These are phyloP conservation scores for Scenedesmus sp. DNA, from an alignment of 163 green algal genomes.

Conservation along the genomic window DNA sequence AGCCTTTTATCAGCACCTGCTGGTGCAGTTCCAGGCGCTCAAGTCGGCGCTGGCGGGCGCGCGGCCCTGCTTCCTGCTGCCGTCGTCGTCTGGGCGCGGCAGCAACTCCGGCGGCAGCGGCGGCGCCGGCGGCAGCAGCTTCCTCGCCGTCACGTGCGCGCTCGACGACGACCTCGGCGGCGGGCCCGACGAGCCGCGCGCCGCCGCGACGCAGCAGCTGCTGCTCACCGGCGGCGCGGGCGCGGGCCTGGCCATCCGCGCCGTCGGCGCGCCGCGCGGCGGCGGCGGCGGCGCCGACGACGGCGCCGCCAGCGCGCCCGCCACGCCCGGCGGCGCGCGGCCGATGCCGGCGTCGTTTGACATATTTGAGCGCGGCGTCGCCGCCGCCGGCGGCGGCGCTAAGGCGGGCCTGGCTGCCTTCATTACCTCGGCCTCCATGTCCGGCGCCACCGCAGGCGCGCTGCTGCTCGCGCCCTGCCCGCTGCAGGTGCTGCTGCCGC, in stretches of 20 bases:
- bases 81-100: background rate
- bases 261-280: too few species aligned
- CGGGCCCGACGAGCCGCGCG: constrained; percentile 7
- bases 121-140: background rate
- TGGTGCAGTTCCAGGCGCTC: constrained; percentile 35
- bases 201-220: constrained; percentile 4
- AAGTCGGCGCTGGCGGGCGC: constrained; percentile 15
- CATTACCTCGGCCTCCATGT: too few species aligned
- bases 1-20: constrained; percentile 40
- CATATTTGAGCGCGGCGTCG: constrained; percentile 16
- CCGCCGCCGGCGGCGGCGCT: background rate
- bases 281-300: too few species aligned
- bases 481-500: constrained; percentile 40
- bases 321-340: too few species aligned
- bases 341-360: constrained; percentile 7
- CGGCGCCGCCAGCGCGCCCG: too few species aligned
- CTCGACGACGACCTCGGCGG: constrained; percentile 38
- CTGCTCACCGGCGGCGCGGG: background rate
- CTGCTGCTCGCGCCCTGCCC: constrained; percentile 31
- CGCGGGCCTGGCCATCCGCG: too few species aligned
- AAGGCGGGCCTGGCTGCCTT: too few species aligned
- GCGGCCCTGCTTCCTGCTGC: constrained; percentile 42
- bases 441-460: too few species aligned
- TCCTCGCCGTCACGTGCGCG: constrained; percentile 33
- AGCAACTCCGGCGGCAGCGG: background rate